Evolutionary conservation across 768 basidiomycete species (phyloP).

Genomic region (Lenzites betulinus): DNA sequence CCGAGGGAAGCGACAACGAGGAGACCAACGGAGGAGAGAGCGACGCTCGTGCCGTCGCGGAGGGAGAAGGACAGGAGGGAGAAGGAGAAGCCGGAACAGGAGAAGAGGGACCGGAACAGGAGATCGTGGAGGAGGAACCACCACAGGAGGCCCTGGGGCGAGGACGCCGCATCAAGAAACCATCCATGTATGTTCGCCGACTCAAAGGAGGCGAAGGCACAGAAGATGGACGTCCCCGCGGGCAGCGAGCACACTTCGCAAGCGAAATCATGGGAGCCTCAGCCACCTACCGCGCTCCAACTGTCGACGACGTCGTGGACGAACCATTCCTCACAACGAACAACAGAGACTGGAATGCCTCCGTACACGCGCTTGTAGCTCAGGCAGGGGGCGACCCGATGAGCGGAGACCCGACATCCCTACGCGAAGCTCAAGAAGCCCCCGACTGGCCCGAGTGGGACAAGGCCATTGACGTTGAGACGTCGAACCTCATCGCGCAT

Average conservation of each 20-base stretch:
- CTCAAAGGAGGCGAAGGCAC: neutral
- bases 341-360: neutral
- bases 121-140: no score
- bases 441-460: neutral
- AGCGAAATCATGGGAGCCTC: neutral
- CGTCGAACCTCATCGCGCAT: neutral
- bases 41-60: no score
- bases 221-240: neutral
- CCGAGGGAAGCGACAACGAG: neutral
- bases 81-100: neutral
- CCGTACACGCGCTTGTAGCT: neutral
- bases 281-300: no score
- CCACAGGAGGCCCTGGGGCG: neutral
- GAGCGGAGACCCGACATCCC: neutral
- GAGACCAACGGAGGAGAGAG: no score
- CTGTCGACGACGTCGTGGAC: neutral
- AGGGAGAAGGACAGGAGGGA: neutral
- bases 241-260: neutral
- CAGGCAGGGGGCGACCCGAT: no score
- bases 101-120: no score
- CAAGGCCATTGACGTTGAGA: conserved; percentile 19
- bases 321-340: no score
- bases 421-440: conserved; percentile 28
- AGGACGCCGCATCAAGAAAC: conserved; percentile 1
- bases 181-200: neutral